Evolutionary conservation across 441 rosid genomes (phyloP).

Genomic region (Pelargonium fulgidum): DNA sequence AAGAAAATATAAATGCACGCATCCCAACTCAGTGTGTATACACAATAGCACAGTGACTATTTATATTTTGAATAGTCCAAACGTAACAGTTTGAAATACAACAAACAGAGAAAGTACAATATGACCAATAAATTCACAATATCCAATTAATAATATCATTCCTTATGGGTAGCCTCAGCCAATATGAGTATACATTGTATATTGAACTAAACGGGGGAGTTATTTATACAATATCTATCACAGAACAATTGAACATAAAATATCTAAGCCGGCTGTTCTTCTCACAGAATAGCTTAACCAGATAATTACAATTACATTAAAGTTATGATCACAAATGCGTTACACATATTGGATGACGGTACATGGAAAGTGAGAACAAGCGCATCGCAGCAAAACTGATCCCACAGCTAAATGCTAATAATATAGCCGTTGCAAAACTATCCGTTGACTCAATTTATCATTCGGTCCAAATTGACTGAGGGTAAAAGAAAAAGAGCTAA

Average conservation of each 20-base stretch:
- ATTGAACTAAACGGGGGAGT: not conserved
- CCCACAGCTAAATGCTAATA: slow-evolving; percentile 8
- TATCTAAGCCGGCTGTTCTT: too few species aligned
- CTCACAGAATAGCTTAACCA: not conserved
- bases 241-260: too few species aligned
- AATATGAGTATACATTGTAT: not conserved
- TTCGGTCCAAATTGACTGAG: too few species aligned
- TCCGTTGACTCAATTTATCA: not conserved
- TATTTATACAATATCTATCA: too few species aligned
- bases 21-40: not conserved
- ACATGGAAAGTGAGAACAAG: too few species aligned
- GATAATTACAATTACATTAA: slow-evolving; percentile 1
- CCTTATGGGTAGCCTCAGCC: too few species aligned
- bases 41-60: not conserved
- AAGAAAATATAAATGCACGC: not conserved
- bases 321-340: not conserved
- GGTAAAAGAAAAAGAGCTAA: not conserved
- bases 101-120: not conserved
- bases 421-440: slow-evolving; percentile 5
- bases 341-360: not conserved
- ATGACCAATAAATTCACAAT: slow-evolving; percentile 5
- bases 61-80: not conserved
- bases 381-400: not conserved
- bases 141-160: not conserved
- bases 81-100: not conserved